Percentiles rank a stretch among this genome's conserved stretches.
Conservation (phyloP, 805 yeast genomes). For the Hanseniaspora meyeri region DNA sequence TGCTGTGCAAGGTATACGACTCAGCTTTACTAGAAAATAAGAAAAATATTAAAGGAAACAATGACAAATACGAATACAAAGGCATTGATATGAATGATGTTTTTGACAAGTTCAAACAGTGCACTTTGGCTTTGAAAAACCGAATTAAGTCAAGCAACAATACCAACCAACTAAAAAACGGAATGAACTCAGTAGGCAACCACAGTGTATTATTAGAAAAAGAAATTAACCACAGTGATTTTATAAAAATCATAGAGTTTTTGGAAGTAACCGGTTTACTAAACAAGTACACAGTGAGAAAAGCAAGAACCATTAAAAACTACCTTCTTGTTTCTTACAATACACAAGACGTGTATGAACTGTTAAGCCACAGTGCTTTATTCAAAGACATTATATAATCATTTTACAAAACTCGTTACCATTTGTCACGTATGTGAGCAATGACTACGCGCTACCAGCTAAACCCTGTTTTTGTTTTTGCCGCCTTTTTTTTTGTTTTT, state of each 20-base stretch:
- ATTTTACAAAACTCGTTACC: background rate
- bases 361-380: background rate
- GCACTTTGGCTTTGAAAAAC: background rate
- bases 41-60: background rate
- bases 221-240: background rate
- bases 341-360: background rate
- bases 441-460: background rate
- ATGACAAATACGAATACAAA: background rate
- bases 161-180: background rate
- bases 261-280: slow-evolving; percentile 1
- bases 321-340: background rate
- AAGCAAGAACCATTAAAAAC: background rate
- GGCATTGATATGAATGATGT: background rate
- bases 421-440: background rate
- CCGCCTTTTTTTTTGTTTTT: background rate
- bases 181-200: background rate
- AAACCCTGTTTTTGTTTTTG: background rate
- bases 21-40: background rate
- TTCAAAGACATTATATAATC: slow-evolving; percentile 9
- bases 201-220: slow-evolving; percentile 3
- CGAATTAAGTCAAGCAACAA: background rate
- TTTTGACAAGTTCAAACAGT: background rate
- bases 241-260: slow-evolving; percentile 2
- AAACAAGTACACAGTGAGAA: slow-evolving; percentile 1
- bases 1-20: slow-evolving; percentile 1